Percentiles rank a stretch among this genome's conserved stretches.
These are phyloP conservation scores for Blastocystis sp. DNA, from an alignment of 352 stramenopile genomes.

Conservation along the genomic window DNA sequence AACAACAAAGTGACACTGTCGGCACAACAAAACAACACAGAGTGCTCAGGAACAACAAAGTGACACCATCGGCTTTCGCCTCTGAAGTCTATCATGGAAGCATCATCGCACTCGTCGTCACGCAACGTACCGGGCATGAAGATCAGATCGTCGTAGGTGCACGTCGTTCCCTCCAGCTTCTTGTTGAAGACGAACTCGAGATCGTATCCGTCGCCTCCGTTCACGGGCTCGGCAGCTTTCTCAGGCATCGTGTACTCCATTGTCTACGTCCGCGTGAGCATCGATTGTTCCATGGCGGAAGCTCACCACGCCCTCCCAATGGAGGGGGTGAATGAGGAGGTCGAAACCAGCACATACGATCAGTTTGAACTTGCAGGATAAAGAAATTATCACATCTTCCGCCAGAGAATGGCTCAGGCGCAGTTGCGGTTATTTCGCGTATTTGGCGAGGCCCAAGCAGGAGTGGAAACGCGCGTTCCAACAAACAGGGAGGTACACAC, in stretches of 20 bases:
- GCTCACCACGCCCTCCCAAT: too few species aligned
- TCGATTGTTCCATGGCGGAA: not conserved
- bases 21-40: not conserved
- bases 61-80: conserved; percentile 28
- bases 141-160: conserved; percentile 82
- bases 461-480: not conserved
- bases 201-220: conserved; percentile 66
- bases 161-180: conserved; percentile 34
- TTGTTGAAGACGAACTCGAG: conserved; percentile 47
- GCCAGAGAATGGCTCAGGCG: not conserved
- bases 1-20: not conserved
- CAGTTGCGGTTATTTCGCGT: too few species aligned
- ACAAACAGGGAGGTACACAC: not conserved
- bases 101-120: conserved; percentile 18
- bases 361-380: not conserved
- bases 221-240: conserved; percentile 57
- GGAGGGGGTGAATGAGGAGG: too few species aligned
- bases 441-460: too few species aligned
- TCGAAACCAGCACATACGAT: not conserved
- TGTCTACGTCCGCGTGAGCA: not conserved
- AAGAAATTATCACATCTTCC: not conserved
- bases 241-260: conserved; percentile 68
- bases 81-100: conserved; percentile 55
- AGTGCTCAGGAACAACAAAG: conserved; percentile 9
- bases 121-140: conserved; percentile 74